phyloP scores from a whole-genome alignment of 2,329 filamentous ascomycete genomes.

The Cryphonectria carpinicola region DNA sequence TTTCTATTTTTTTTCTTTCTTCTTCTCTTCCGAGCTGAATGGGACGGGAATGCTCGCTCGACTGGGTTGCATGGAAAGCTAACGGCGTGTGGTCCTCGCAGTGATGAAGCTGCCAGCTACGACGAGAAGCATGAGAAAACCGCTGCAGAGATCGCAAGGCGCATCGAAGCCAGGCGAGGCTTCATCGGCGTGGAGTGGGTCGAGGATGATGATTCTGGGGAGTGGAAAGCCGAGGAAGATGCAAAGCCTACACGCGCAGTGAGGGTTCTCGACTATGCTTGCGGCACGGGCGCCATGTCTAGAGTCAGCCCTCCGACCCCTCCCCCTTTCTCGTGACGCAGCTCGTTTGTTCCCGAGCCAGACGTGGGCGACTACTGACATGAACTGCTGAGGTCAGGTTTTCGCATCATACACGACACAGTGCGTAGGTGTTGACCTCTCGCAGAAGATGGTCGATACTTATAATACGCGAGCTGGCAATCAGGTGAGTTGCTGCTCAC shows the following conservation, averaged over 20 bases:
- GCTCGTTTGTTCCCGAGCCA: neutral
- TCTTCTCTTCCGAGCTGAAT: neutral
- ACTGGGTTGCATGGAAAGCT: neutral
- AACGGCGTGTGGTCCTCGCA: slow-evolving; percentile 33
- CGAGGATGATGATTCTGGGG: slow-evolving; percentile 42
- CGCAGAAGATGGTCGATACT: slow-evolving; percentile 68
- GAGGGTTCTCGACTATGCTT: slow-evolving; percentile 74
- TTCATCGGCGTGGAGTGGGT: slow-evolving; percentile 67
- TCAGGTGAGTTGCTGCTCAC: slow-evolving; percentile 45
- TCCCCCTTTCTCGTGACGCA: slow-evolving; percentile 20
- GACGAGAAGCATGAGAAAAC: slow-evolving; percentile 60
- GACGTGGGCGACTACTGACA: neutral
- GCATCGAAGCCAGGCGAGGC: slow-evolving; percentile 55
- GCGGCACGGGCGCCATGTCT: slow-evolving; percentile 70
- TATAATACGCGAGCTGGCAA: slow-evolving; percentile 66
- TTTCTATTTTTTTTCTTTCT: neutral
- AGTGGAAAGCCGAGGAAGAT: slow-evolving; percentile 34
- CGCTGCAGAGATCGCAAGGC: slow-evolving; percentile 55
- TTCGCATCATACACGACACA: slow-evolving; percentile 65
- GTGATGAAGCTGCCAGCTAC: slow-evolving; percentile 58
- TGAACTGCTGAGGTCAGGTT: slow-evolving; percentile 44
- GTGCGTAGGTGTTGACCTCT: slow-evolving; percentile 71
- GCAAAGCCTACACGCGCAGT: slow-evolving; percentile 41
- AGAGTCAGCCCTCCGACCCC: slow-evolving; percentile 48
- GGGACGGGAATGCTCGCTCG: neutral